Evolutionary conservation across 305 asterid genomes (phyloP).

Genomic region (Fraxinus xanthoxyloides): DNA sequence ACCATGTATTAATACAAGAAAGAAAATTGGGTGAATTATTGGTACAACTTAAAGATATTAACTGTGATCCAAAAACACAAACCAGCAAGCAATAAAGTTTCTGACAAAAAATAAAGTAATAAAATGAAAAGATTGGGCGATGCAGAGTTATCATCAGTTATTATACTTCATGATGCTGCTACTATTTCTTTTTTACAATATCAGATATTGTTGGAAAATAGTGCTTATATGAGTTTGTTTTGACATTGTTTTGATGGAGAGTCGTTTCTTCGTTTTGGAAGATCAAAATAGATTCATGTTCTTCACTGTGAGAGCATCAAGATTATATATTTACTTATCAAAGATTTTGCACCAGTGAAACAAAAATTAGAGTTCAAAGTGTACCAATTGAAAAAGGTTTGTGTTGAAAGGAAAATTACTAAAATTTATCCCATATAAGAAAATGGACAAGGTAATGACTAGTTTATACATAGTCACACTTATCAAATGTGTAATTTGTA

Average conservation of each 20-base stretch:
- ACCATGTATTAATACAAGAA: background rate
- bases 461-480: background rate
- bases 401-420: background rate
- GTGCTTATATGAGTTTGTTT: background rate
- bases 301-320: too few relatives aligned
- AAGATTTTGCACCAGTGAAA: background rate
- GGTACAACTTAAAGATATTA: background rate
- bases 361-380: background rate
- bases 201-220: background rate
- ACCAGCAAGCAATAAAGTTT: constrained; percentile 4
- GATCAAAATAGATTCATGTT: background rate
- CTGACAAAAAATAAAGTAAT: background rate
- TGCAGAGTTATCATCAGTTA: background rate
- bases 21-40: background rate
- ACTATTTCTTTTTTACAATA: background rate
- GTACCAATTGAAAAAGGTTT: background rate
- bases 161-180: background rate
- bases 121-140: background rate
- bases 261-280: background rate
- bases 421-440: background rate
- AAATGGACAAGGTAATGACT: background rate
- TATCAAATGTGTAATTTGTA: background rate
- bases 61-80: background rate
- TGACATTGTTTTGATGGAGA: background rate
- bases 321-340: background rate